Evolutionary conservation across 202 grass and related monocot species (phyloP), one percentile per base, ranked within the genome.

Genomic region (Carex arenaria): DNA sequence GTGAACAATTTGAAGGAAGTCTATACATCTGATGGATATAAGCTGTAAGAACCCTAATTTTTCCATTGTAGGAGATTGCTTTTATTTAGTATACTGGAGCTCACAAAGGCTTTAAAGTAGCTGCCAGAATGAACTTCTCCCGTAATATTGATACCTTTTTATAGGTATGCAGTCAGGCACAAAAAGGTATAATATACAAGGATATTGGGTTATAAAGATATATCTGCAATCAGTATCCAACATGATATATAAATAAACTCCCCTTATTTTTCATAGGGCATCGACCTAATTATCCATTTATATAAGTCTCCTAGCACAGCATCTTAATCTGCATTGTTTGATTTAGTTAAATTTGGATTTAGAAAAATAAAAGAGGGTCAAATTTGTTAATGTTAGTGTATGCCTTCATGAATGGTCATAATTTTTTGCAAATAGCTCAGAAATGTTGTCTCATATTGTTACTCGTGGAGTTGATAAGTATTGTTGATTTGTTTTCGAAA

Each of bases 11-110:
- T 94, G 82, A 97, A 91, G 85, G 94, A 97, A 65, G 94, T 94
- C 34, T 97, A 91, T 85, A 90, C 90, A 69, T 93, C 90, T 61
- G 92, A 97, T 91, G 94, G 94, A 55, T 94, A 30, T 70, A 94
- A 67, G 90, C 87, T 97, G 94, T 93, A 94, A 85, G 85, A 43
- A 80, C 26, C 65, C 2, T 52, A 61, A 85, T 3, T 51, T 72
- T 18, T 79, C 14, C 10, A 19, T 59, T 13, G 31, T 23, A 62
- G 60, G 60, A 62, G 60, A 23, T 62, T 62, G 60, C 9, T 62
- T 62, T 22, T 62, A 23, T 62, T 59, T 62, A 62, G 8, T 62
- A 62, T 62, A 26, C 60, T 62, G 6, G 17, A n/a, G 17, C 56
- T 59, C 56, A 59, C 60, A 62, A 19, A 10, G 60, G 20, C 20